Base-by-base conservation (phyloP, 164 flowering plant species). In the Vitis amurensis region DNA sequence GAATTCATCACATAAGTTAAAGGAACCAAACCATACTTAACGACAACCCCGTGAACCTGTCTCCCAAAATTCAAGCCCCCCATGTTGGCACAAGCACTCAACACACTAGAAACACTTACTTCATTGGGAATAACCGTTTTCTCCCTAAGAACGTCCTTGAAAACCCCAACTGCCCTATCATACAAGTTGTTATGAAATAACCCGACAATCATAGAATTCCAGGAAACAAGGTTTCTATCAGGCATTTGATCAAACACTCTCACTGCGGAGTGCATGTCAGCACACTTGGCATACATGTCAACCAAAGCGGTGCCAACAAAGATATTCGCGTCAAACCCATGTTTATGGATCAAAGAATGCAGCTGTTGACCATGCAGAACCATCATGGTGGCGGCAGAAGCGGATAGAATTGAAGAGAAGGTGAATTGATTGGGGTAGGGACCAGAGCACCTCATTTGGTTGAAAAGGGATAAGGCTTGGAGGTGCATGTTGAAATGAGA, bases 191-290 rank as follows among this genome's bases (percentile, higher is more conserved):
- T 88, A 50, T 77, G 78, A 70, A 80, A 60, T 48, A 71, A 82
- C 29, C 92, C 92, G 30, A 77, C 87, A 49, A 89, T 80, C 85
- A 89, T 73, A 3, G 92, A 70, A 61, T 87, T 87, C 93, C 93
- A 91, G 37, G 90, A 77, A 69, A 87, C 90, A 44, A 86, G 73
- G 63, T 80, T 88, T 67, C 84, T 80, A 9, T 80, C 82, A 67
- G 87, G 83, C 89, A 88, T 85, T 80, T 85, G 86, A 68, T 71
- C 89, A 68, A 87, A 88, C 85, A 84, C 78, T 48, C 30, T 80
- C 75, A 64, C 55, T 0, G 88, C 91, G 0, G 58, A 74, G 0
- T 3, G 73, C 76, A 87, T 63, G 16, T 76, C 64, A 1, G 51
- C 61, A 63, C 84, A 85, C 69, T 84, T 89, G 0, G 84, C 80